Conservation (phyloP, 2,329 filamentous ascomycete species). For the Tolypocladium tundrense region DNA sequence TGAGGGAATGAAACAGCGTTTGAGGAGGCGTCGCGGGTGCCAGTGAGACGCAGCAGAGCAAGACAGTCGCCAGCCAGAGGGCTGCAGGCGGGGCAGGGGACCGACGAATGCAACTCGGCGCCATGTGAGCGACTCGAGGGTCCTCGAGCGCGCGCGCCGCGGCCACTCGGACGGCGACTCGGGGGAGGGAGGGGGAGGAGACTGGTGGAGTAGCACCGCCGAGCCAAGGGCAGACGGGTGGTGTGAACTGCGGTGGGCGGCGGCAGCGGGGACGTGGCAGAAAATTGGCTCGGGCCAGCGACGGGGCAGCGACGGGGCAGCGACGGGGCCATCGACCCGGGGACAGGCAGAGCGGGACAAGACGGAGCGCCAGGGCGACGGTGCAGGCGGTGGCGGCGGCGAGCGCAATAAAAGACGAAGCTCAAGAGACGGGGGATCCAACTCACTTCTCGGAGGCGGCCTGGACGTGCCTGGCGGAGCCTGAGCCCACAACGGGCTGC, state of each 20-base stretch:
- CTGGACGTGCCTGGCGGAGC: constrained; percentile 36
- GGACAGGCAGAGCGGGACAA: background rate
- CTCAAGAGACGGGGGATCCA: background rate
- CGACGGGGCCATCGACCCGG: background rate
- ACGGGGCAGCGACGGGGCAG: background rate
- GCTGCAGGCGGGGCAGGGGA: constrained; percentile 1
- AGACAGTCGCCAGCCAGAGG: background rate
- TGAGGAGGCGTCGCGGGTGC: background rate
- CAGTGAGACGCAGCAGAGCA: background rate
- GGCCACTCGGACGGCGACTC: constrained; percentile 3
- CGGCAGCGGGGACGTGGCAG: background rate
- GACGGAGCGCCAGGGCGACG: background rate
- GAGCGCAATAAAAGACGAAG: constrained; percentile 1
- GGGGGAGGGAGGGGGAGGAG: constrained; percentile 3
- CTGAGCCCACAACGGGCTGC: constrained; percentile 30
- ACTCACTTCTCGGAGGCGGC: constrained; percentile 46
- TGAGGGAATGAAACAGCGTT: background rate
- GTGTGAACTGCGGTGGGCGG: background rate
- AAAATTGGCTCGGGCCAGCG: background rate
- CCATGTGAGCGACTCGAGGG: constrained; percentile 3
- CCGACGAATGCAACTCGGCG: constrained; percentile 3
- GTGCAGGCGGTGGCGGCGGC: background rate
- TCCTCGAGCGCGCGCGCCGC: background rate
- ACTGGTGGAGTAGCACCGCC: background rate
- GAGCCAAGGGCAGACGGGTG: constrained; percentile 2